Evolutionary conservation across 129 eudicot species (phyloP).

Genomic region (Daucus carota): DNA sequence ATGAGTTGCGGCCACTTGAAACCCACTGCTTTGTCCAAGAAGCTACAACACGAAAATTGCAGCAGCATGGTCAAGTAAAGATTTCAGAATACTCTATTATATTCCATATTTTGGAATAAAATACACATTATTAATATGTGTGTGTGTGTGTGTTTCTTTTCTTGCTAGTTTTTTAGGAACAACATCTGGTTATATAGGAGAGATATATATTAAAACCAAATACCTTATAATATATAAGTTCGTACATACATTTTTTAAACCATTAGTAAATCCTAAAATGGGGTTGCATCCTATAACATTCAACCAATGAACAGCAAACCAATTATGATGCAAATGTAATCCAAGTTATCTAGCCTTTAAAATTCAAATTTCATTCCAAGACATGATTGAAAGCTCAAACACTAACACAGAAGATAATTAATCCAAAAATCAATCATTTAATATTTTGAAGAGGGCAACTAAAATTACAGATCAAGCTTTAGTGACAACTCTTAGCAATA

Average conservation of each 20-base stretch:
- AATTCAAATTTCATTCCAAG: neutral
- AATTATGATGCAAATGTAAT: neutral
- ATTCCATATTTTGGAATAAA: neutral
- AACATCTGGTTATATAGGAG: neutral
- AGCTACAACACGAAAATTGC: slow-evolving; percentile 41
- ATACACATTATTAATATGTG: too few relatives aligned
- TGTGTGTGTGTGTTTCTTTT: too few relatives aligned
- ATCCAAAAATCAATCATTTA: neutral
- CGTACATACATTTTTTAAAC: neutral
- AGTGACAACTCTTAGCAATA: neutral
- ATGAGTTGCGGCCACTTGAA: slow-evolving; percentile 95
- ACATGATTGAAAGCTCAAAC: neutral
- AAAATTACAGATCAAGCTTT: neutral
- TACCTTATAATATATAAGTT: neutral
- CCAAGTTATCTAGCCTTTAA: neutral
- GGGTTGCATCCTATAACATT: neutral
- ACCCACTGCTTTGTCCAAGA: slow-evolving; percentile 95
- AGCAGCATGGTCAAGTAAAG: slow-evolving; percentile 3
- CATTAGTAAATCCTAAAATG: neutral
- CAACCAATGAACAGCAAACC: neutral
- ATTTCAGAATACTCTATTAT: neutral
- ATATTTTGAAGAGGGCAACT: neutral
- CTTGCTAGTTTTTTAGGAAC: too few relatives aligned
- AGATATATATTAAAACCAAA: neutral
- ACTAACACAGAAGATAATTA: neutral